Conservation (phyloP, 208 protist species). For the Wallacemonas sp. region DNA sequence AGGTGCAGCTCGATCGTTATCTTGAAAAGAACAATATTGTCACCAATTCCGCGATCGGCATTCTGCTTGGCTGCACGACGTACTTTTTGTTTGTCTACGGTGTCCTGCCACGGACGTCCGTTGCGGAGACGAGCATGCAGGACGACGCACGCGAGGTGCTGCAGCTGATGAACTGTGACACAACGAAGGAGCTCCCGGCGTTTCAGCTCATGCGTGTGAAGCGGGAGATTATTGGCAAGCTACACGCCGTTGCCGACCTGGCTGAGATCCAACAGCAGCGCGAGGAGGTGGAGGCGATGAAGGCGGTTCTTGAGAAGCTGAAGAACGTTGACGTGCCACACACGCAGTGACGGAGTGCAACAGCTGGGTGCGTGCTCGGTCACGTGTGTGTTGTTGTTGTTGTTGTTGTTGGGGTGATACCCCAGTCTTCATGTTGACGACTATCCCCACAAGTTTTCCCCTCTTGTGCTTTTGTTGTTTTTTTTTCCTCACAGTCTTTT, state of each 20-base stretch:
- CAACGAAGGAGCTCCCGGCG: conserved; percentile 68
- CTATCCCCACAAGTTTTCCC: conserved; percentile 1
- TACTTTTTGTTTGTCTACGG: conserved; percentile 53
- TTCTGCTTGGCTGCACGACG: conserved; percentile 58
- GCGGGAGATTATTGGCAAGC: conserved; percentile 67
- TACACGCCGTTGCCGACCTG: conserved; percentile 65
- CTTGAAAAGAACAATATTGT: conserved; percentile 71
- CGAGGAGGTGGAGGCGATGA: conserved; percentile 58
- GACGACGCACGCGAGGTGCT: conserved; percentile 69
- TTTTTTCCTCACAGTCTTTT: neutral
- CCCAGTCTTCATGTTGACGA: too few relatives aligned
- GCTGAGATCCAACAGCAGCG: conserved; percentile 66
- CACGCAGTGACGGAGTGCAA: too few relatives aligned
- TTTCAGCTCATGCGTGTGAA: conserved; percentile 76
- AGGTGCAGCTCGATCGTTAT: conserved; percentile 69
- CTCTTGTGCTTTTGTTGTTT: conserved; percentile 15
- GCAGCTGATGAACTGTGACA: conserved; percentile 54
- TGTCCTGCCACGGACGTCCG: conserved; percentile 36
- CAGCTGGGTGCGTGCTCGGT: neutral
- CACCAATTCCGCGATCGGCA: conserved; percentile 57
- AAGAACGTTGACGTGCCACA: conserved; percentile 11
- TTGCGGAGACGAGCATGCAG: conserved; percentile 43
- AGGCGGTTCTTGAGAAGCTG: conserved; percentile 24
- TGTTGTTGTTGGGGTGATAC: too few relatives aligned
- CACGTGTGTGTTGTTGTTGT: neutral